Percentiles rank a stretch among this genome's conserved stretches.
These are phyloP conservation scores for Ensete glaucum DNA, from an alignment of 176 grass and related monocot species.

Conservation along the genomic window DNA sequence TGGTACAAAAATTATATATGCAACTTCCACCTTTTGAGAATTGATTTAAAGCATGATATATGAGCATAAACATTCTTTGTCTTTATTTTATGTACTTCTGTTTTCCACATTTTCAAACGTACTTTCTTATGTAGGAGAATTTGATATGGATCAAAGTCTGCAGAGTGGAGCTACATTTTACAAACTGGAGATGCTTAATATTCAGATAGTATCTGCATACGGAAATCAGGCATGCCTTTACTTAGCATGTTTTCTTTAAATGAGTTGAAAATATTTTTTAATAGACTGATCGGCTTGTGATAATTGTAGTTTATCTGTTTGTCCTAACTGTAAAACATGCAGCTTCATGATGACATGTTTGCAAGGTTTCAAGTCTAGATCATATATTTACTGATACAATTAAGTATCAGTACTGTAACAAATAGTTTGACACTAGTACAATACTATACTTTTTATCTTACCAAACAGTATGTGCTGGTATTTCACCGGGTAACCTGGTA, in stretches of 20 bases:
- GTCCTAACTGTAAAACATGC: not conserved
- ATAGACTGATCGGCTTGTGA: not conserved
- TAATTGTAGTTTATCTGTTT: not conserved
- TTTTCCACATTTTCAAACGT: not conserved
- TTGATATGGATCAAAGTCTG: slow-evolving; percentile 29
- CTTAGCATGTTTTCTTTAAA: not conserved
- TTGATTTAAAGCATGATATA: not conserved
- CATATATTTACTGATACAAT: no score
- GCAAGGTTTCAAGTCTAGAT: no score
- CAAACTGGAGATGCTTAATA: slow-evolving; percentile 76
- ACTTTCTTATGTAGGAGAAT: slow-evolving; percentile 23
- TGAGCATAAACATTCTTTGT: not conserved
- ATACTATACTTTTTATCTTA: no score
- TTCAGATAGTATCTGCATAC: slow-evolving; percentile 78
- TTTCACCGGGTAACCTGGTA: no score
- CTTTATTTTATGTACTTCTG: not conserved
- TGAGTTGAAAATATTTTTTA: not conserved
- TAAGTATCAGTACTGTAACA: no score
- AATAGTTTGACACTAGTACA: no score
- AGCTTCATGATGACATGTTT: no score
- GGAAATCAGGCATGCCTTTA: slow-evolving; percentile 52
- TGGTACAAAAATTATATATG: slow-evolving; percentile 7
- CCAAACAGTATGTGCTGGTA: no score
- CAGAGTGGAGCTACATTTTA: slow-evolving; percentile 51
- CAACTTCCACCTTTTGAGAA: not conserved